phyloP scores from a whole-genome alignment of 805 yeast genomes.

The Saturnispora quitensis region DNA sequence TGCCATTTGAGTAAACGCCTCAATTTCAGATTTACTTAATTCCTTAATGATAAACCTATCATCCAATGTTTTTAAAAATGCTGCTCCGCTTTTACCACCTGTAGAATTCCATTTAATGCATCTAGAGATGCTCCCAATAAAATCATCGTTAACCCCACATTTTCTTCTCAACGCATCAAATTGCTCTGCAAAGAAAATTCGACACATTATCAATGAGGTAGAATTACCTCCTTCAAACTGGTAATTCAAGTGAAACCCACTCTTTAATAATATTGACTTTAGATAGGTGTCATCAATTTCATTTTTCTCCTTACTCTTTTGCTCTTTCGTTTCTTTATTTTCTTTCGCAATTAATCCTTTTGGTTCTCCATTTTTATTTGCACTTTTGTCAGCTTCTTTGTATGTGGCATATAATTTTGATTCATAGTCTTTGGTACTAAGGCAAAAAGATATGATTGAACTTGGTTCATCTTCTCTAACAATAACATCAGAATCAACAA shows the following conservation, averaged over 20 bases:
- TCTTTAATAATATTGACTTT: constrained; percentile 67
- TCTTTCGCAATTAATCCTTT: not conserved
- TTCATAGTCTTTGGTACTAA: constrained; percentile 75
- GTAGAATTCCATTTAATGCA: constrained; percentile 93
- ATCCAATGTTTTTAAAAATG: constrained; percentile 85
- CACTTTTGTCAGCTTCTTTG: not conserved
- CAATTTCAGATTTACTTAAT: constrained; percentile 77
- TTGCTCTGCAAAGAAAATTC: constrained; percentile 91
- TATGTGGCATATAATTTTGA: constrained; percentile 17
- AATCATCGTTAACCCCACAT: constrained; percentile 68
- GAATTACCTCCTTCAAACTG: constrained; percentile 85
- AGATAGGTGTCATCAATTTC: constrained; percentile 21
- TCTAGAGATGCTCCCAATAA: constrained; percentile 81
- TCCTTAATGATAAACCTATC: constrained; percentile 86
- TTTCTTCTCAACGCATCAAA: constrained; percentile 87
- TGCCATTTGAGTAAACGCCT: constrained; percentile 90
- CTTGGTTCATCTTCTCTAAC: constrained; percentile 96
- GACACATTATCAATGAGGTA: constrained; percentile 60
- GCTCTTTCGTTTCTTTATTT: not conserved
- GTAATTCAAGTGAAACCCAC: constrained; percentile 84
- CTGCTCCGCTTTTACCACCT: constrained; percentile 96
- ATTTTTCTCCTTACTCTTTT: not conserved
- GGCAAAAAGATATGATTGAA: constrained; percentile 85
- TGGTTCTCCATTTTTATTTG: not conserved
- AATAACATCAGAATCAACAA: constrained; percentile 87